Conservation (phyloP, 2,329 filamentous ascomycete genomes). For the Penicillium nordicum region DNA sequence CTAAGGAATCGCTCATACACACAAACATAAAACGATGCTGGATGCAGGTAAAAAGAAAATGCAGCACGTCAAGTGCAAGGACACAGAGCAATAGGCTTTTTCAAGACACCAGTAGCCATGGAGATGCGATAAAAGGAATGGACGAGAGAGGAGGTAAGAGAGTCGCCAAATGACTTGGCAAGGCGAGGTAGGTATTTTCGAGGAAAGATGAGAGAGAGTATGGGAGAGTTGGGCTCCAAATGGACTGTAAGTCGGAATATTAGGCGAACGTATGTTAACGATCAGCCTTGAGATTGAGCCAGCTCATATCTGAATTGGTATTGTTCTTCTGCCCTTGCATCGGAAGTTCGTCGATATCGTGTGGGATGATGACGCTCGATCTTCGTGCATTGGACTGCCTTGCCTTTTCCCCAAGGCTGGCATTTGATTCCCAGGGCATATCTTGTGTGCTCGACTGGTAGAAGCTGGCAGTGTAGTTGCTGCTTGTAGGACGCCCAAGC, state of each 20-base stretch:
- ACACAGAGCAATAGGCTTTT: constrained; percentile 10
- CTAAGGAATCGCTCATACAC: constrained; percentile 21
- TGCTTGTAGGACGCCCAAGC: constrained; percentile 39
- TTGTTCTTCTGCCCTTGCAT: constrained; percentile 17
- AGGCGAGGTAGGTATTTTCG: neutral
- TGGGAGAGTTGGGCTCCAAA: neutral
- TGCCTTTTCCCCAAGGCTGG: constrained; percentile 17
- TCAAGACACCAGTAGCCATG: constrained; percentile 8
- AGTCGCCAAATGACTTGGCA: neutral
- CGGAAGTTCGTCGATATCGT: constrained; percentile 25
- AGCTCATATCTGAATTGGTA: constrained; percentile 44
- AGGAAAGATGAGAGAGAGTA: neutral
- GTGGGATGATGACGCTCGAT: constrained; percentile 36
- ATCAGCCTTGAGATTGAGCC: constrained; percentile 40
- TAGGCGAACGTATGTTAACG: constrained; percentile 14
- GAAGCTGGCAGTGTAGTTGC: constrained; percentile 41
- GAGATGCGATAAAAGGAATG: constrained; percentile 14
- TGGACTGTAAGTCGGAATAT: neutral
- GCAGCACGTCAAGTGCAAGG: constrained; percentile 14
- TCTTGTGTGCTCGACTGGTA: constrained; percentile 32
- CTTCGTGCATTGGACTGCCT: constrained; percentile 23
- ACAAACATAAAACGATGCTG: neutral
- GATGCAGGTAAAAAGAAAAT: neutral
- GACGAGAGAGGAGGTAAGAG: neutral
- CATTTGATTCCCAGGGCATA: constrained; percentile 17